Evolutionary conservation across 805 yeast genomes (phyloP).

Genomic region (Novakomyces olei): DNA sequence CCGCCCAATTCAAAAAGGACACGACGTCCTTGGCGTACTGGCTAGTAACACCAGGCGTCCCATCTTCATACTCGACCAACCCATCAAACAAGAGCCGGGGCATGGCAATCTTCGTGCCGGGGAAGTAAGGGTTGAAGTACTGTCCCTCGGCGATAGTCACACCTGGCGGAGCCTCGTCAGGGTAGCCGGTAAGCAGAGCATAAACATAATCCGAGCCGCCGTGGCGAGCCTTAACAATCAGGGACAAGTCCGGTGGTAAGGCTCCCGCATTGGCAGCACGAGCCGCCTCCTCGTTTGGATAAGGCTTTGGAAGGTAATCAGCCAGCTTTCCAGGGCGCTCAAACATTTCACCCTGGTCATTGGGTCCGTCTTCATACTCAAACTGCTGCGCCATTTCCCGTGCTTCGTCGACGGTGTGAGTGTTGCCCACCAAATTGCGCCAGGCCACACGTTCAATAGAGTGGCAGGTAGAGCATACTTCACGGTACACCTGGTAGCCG

Average conservation of each 20-base stretch:
- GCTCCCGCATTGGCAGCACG: conserved; percentile 99
- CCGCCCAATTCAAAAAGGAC: conserved; percentile 90
- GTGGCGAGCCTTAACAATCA: conserved; percentile 96
- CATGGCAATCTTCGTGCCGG: conserved; percentile 99
- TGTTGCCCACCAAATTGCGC: conserved; percentile 94
- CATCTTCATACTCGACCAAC: conserved; percentile 94
- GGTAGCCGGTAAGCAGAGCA: conserved; percentile 89
- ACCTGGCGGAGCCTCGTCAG: conserved; percentile 99
- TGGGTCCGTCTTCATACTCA: conserved; percentile 92
- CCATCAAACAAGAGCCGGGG: conserved; percentile 95
- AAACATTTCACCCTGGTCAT: conserved; percentile 90
- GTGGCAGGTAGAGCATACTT: conserved; percentile 98
- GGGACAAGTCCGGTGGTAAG: conserved; percentile 88
- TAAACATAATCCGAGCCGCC: conserved; percentile 94
- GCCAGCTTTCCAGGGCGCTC: conserved; percentile 97
- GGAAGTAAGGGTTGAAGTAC: conserved; percentile 99
- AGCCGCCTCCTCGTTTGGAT: conserved; percentile 96
- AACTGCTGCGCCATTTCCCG: conserved; percentile 86
- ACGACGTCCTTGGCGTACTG: conserved; percentile 99
- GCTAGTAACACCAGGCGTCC: conserved; percentile 93
- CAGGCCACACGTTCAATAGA: conserved; percentile 91
- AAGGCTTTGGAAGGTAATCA: conserved; percentile 85
- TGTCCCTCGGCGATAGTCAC: conserved; percentile 78
- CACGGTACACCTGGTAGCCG: conserved; percentile 97
- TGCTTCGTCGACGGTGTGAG: conserved; percentile 77